Evolutionary conservation across 2,329 filamentous ascomycete species (phyloP).

Genomic region (Aspergillus hiratsukae): DNA sequence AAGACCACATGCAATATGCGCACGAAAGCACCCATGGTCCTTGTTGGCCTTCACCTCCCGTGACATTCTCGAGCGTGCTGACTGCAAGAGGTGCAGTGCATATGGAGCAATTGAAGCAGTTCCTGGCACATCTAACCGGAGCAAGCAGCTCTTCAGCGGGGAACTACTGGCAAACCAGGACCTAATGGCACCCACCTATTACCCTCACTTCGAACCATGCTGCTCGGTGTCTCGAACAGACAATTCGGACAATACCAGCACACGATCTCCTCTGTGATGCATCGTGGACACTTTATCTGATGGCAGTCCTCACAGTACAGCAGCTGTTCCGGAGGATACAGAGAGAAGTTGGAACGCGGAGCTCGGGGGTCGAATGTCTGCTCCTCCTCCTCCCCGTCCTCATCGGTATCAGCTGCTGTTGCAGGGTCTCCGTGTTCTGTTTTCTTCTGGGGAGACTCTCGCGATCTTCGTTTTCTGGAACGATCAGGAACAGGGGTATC

Average conservation of each 20-base stretch:
- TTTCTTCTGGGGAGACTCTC: constrained; percentile 31
- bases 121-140: constrained; percentile 72
- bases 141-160: background rate
- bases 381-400: constrained; percentile 63
- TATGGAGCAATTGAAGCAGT: constrained; percentile 91
- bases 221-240: constrained; percentile 91
- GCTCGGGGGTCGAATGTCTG: constrained; percentile 80
- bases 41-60: constrained; percentile 36
- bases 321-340: constrained; percentile 89
- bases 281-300: constrained; percentile 88
- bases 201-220: constrained; percentile 84
- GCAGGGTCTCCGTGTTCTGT: constrained; percentile 21
- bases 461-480: constrained; percentile 35
- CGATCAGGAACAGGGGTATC: constrained; percentile 43
- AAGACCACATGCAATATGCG: constrained; percentile 89
- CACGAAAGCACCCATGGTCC: constrained; percentile 77
- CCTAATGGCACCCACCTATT: constrained; percentile 63
- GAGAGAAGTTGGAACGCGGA: constrained; percentile 79
- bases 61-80: constrained; percentile 60
- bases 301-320: constrained; percentile 98
- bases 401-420: constrained; percentile 10
- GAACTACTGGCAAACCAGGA: background rate
- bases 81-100: constrained; percentile 78
- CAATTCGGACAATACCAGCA: constrained; percentile 95
- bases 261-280: constrained; percentile 87